These are phyloP conservation scores for Fusarium irregulare DNA, from an alignment of 2,329 filamentous ascomycete species.

Conservation along the genomic window DNA sequence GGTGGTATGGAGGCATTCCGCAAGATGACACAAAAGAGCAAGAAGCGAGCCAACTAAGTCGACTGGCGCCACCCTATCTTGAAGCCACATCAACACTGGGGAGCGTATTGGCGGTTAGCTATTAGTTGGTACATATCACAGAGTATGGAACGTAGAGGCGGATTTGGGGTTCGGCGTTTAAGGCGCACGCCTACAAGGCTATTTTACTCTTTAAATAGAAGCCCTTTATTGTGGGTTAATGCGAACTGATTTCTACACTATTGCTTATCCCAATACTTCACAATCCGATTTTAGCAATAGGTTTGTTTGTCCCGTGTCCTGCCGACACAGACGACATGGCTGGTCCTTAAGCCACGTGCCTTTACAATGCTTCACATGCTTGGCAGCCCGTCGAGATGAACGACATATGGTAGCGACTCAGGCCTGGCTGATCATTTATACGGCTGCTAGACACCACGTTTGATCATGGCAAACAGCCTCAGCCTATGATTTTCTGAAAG, in stretches of 20 bases:
- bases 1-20: conserved; percentile 73
- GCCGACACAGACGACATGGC: conserved; percentile 18
- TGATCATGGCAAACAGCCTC: not conserved
- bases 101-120: conserved; percentile 32
- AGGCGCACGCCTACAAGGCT: conserved; percentile 35
- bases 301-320: not conserved
- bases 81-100: conserved; percentile 1
- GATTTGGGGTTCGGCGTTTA: conserved; percentile 39
- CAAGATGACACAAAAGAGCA: conserved; percentile 73
- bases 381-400: conserved; percentile 7
- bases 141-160: conserved; percentile 28
- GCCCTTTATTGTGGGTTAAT: conserved; percentile 16
- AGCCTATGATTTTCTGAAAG: not conserved
- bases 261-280: not conserved
- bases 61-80: not conserved
- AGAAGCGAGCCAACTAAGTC: conserved; percentile 56
- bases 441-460: not conserved
- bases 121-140: conserved; percentile 36
- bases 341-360: conserved; percentile 20
- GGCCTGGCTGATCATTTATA: not conserved
- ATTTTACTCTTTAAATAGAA: conserved; percentile 21
- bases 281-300: not conserved
- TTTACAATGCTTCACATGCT: not conserved
- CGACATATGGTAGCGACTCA: not conserved
- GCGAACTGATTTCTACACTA: not conserved